Evolutionary conservation across 306 rosid genomes (phyloP).

Genomic region (Castanospermum australe): DNA sequence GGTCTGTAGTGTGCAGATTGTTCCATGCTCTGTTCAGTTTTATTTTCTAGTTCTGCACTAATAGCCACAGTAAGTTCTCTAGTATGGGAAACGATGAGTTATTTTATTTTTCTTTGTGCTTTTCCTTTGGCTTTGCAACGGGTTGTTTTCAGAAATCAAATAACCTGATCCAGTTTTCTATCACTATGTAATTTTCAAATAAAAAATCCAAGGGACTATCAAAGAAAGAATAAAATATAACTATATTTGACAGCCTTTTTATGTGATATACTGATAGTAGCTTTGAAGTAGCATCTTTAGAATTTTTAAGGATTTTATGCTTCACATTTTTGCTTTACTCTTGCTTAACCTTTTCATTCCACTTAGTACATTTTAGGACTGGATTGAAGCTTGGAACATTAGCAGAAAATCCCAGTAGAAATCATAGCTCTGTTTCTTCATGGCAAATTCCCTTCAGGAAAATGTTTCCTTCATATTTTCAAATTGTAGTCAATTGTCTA

Average conservation of each 20-base stretch:
- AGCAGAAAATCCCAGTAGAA: neutral
- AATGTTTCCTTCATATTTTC: neutral
- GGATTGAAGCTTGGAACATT: neutral
- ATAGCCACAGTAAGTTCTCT: neutral
- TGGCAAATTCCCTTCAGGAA: neutral
- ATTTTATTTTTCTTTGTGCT: neutral
- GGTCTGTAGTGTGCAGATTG: neutral
- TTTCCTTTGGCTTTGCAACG: neutral
- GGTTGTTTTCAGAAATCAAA: neutral
- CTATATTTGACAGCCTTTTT: neutral
- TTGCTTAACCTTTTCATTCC: conserved; percentile 4
- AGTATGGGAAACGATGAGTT: neutral
- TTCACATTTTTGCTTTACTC: neutral
- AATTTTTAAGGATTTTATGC: neutral
- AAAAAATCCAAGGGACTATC: neutral
- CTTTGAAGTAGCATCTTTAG: neutral
- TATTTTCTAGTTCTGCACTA: neutral
- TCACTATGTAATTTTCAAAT: neutral
- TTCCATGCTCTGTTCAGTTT: neutral
- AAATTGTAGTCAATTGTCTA: neutral
- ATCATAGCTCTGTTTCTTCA: neutral
- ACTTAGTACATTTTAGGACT: neutral
- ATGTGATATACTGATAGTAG: neutral
- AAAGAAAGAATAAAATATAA: neutral
- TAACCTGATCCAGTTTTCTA: neutral